A percentile compares a stretch with the other conserved stretches of the same genome.
Conservation (phyloP, 1,284 basidiomycete genomes). For the Tylopilus sp. region DNA sequence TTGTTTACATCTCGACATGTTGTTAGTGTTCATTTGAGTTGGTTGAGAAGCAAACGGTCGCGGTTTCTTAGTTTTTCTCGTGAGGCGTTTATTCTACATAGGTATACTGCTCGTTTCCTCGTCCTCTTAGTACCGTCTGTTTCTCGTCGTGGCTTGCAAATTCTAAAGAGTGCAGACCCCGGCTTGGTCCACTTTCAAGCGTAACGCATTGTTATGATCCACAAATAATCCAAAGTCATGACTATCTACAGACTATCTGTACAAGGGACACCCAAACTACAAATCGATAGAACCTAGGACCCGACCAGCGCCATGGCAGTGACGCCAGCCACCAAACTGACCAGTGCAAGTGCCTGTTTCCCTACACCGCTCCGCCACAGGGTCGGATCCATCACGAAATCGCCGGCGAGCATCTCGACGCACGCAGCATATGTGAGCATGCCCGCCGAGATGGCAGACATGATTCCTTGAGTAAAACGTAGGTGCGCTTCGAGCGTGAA, state of each 20-base stretch:
- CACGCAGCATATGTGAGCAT: slow-evolving; percentile 77
- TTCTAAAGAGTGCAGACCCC: background rate
- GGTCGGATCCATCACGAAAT: slow-evolving; percentile 67
- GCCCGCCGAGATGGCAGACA: slow-evolving; percentile 75
- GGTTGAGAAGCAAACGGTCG: slow-evolving; percentile 1
- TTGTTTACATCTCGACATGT: background rate
- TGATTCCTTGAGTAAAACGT: slow-evolving; percentile 60
- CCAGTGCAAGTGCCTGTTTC: slow-evolving; percentile 53
- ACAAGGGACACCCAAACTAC: background rate
- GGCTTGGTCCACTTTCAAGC: background rate
- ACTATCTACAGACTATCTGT: background rate
- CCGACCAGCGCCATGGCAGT: slow-evolving; percentile 48
- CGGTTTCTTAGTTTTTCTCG: background rate
- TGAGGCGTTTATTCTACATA: too few relatives aligned
- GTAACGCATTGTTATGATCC: background rate
- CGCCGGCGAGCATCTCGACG: slow-evolving; percentile 78
- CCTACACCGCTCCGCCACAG: slow-evolving; percentile 42
- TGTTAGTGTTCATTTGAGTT: background rate
- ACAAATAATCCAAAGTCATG: background rate
- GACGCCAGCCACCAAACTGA: slow-evolving; percentile 55
- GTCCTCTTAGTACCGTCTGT: background rate
- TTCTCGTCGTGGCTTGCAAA: slow-evolving; percentile 4
- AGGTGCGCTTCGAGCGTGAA: slow-evolving; percentile 40
- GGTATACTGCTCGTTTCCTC: background rate
- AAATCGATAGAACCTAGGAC: slow-evolving; percentile 9